Base-by-base conservation (phyloP, 2,329 filamentous ascomycete species). In the Fusarium metavorans region DNA sequence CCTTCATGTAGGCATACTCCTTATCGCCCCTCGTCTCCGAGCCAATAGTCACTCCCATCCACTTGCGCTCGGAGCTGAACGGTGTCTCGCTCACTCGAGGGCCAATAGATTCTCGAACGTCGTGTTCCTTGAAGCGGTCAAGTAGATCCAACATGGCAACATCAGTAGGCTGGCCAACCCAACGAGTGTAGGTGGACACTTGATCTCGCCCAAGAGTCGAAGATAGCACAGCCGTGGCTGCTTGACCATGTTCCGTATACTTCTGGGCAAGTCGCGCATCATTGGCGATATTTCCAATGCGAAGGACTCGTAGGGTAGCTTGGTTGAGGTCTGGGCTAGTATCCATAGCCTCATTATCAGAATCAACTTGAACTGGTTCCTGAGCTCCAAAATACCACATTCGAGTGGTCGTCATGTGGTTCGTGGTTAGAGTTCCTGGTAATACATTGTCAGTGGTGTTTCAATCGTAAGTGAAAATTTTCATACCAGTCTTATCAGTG, bases 331-430 rank as follows among this genome's bases (percentile, higher is more conserved):
- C 76, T 8, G 93, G 91, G 64, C 91, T 87, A 39, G 82, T 81
- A 68, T 92, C 90, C 2, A 85, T 82, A 6, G 84, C 82, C 68
- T 91, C 88, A 27, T 89, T 86, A 64, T 90, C 88, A 1, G 86
- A 86, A 52, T 89, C 86, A 13, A 91, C 84, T 70, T 90, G 85
- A 23, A 91, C 78, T 10, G 87, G 83, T 3, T 83, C 83, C 20
- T 85, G 83, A 20, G 90, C 89, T 74, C 95, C 94, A 82, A 97
- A 97, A 81, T 96, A 94, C 97, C 97, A 99, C 87, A 99, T 92
- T 80, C 97, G 97, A 18, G 95, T 95, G 0, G 95, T 95, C 1
- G 97, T 97, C 97, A 99, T 98, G 81, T 99, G 97, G 81, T 98
- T 99, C 81, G 95, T 95, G 0, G 97, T 99, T 70, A 99, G 86